Conservation (phyloP, 2,329 filamentous ascomycete species). For the Hyphodiscus sp. region DNA sequence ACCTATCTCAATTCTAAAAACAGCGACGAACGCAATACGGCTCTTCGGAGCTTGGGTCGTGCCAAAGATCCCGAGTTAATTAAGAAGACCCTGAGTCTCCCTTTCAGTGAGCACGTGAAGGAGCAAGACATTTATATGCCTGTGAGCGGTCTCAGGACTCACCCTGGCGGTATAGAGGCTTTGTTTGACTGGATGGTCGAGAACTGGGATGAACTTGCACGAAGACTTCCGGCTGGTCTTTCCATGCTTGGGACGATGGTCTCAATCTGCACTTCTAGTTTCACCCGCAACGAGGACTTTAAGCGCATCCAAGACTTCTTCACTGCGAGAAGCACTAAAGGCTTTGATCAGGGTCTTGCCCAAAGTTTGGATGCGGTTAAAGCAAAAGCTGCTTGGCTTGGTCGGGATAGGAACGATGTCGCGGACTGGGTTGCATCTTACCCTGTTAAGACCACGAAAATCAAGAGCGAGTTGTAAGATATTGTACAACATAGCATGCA, state of each 20-base stretch:
- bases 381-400: conserved; percentile 77
- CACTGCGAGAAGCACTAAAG: conserved; percentile 70
- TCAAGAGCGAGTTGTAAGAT: conserved; percentile 28
- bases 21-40: conserved; percentile 86
- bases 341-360: conserved; percentile 82
- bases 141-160: conserved; percentile 68
- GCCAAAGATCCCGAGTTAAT: conserved; percentile 74
- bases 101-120: conserved; percentile 77
- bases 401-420: conserved; percentile 73
- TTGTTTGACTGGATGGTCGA: conserved; percentile 78
- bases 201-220: conserved; percentile 80
- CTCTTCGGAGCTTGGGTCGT: conserved; percentile 75
- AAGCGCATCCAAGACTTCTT: conserved; percentile 78
- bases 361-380: conserved; percentile 80
- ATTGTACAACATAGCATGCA: neutral
- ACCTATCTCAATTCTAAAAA: conserved; percentile 70
- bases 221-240: conserved; percentile 77
- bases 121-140: conserved; percentile 93
- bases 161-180: conserved; percentile 70
- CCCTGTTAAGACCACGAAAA: conserved; percentile 39
- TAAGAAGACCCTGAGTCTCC: conserved; percentile 68
- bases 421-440: conserved; percentile 53
- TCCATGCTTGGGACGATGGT: conserved; percentile 83
- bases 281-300: conserved; percentile 71
- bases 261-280: conserved; percentile 72